Evolutionary conservation across 139 green algal species (phyloP).

Genomic region (Chlorella sp.): DNA sequence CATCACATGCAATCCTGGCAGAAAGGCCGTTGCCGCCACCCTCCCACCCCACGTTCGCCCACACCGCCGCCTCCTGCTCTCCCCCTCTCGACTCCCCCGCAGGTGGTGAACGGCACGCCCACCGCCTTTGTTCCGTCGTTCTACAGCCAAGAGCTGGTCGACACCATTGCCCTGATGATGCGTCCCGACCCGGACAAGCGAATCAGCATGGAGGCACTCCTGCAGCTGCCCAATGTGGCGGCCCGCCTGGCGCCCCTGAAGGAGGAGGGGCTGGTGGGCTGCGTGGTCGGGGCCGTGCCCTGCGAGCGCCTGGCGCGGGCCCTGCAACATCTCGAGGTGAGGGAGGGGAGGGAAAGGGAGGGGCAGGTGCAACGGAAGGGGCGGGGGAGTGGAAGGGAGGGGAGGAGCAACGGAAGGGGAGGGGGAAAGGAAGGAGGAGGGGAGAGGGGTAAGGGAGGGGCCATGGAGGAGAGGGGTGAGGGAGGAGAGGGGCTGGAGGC

Average conservation of each 20-base stretch:
- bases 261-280: not conserved
- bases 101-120: not conserved
- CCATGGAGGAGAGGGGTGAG: too few species aligned
- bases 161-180: not conserved
- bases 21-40: not conserved
- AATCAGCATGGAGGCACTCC: not conserved
- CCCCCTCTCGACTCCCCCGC: not conserved
- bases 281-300: not conserved
- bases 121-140: not conserved
- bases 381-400: too few species aligned
- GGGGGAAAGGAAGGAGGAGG: too few species aligned
- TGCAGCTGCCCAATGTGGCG: not conserved
- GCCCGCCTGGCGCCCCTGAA: not conserved
- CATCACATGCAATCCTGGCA: not conserved
- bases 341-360: not conserved
- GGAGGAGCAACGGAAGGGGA: too few species aligned
- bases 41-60: not conserved
- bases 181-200: not conserved
- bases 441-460: too few species aligned
- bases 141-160: not conserved
- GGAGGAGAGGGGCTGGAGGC: too few species aligned
- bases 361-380: too few species aligned
- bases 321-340: not conserved
- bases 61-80: not conserved
- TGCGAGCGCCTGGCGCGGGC: not conserved